These are phyloP conservation scores for Vicia faba DNA, from an alignment of 306 rosid genomes.

Conservation along the genomic window DNA sequence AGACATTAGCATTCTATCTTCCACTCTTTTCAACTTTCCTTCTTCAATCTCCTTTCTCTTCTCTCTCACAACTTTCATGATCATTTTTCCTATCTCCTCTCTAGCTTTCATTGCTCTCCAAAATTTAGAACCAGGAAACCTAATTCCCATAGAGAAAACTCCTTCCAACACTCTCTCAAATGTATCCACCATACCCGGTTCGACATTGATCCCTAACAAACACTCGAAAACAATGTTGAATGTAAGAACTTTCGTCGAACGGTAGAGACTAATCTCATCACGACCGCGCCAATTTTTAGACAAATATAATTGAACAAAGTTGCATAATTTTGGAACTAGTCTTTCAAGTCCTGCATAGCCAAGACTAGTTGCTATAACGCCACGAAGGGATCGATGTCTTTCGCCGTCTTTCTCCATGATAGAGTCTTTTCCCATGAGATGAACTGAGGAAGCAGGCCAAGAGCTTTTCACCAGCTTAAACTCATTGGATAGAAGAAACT, in stretches of 20 bases:
- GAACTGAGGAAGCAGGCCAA: slow-evolving; percentile 81
- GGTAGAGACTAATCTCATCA: slow-evolving; percentile 53
- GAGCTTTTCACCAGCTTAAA: slow-evolving; percentile 85
- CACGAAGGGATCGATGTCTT: slow-evolving; percentile 61
- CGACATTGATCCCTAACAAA: slow-evolving; percentile 63
- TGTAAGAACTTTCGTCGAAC: slow-evolving; percentile 54
- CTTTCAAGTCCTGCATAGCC: slow-evolving; percentile 56
- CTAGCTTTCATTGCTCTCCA: slow-evolving; percentile 76
- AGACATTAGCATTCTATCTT: slow-evolving; percentile 53
- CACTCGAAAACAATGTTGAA: slow-evolving; percentile 73
- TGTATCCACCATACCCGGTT: slow-evolving; percentile 55
- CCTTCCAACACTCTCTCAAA: slow-evolving; percentile 82
- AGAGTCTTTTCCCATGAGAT: slow-evolving; percentile 82
- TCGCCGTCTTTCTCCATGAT: slow-evolving; percentile 79
- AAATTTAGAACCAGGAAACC: slow-evolving; percentile 60
- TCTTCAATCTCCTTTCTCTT: slow-evolving; percentile 60
- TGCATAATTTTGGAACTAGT: slow-evolving; percentile 60
- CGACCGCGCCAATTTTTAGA: slow-evolving; percentile 54
- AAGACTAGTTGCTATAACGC: slow-evolving; percentile 54
- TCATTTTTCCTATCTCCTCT: slow-evolving; percentile 57
- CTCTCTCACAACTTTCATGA: slow-evolving; percentile 63
- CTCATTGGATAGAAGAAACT: slow-evolving; percentile 68
- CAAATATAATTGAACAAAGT: slow-evolving; percentile 45
- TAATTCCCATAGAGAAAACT: slow-evolving; percentile 57
- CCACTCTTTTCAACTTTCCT: slow-evolving; percentile 36